These are phyloP conservation scores for Fusarium keratoplasticum DNA, from an alignment of 2,329 filamentous ascomycete genomes.

Conservation along the genomic window DNA sequence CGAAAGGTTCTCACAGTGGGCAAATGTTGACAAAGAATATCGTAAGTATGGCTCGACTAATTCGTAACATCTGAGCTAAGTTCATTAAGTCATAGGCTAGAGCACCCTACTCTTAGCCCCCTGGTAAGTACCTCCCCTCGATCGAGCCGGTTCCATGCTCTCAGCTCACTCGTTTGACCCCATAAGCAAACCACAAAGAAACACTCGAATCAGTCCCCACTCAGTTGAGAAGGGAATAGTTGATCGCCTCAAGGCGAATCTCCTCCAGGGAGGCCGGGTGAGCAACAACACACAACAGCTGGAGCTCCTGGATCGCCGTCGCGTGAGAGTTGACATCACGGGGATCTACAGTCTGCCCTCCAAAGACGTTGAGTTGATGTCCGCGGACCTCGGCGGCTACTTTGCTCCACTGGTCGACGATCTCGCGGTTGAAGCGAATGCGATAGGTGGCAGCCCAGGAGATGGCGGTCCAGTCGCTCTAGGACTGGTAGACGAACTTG, in stretches of 20 bases:
- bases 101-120: neutral
- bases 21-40: neutral
- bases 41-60: neutral
- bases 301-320: neutral
- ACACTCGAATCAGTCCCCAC: neutral
- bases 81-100: neutral
- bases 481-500: neutral
- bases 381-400: neutral
- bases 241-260: neutral
- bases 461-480: neutral
- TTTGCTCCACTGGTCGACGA: neutral
- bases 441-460: neutral
- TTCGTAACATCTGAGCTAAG: neutral
- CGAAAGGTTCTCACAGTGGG: neutral
- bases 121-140: neutral
- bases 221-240: neutral
- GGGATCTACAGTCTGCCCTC: neutral
- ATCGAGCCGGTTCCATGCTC: neutral
- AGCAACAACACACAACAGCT: neutral
- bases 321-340: neutral
- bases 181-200: neutral
- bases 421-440: neutral
- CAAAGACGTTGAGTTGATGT: neutral
- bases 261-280: conserved; percentile 2
- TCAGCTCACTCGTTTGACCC: neutral